Base-by-base conservation (phyloP, 768 basidiomycete genomes). In the Lyophyllum atratum region DNA sequence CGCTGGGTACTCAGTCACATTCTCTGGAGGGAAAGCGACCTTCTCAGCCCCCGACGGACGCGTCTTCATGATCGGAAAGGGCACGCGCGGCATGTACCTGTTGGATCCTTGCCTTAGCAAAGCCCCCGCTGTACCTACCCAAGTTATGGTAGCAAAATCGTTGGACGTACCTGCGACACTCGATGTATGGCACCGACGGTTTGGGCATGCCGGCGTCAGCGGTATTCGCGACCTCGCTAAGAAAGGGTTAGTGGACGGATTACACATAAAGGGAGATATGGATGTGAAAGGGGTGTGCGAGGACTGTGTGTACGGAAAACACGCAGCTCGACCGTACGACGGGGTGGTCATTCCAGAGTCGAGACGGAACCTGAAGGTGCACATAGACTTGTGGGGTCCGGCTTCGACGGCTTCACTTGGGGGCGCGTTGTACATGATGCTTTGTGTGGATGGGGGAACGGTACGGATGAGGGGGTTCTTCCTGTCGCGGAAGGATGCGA, bases 291-390 rank as follows among this genome's bases (percentile, higher is more conserved):
- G 64, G 0, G 6, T 49, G 19, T 72, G 70, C 45, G 59, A 70
- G n/a, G 64, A 66, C 44, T 72, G 72, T 52, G 62, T 71, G 0
- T 64, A 63, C 24, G 62, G 66, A 17, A 66, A 69, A 47, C 65
- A 69, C 8, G 54, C 55, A 0, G 14, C 21, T 0, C 37, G 60
- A 7, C 72, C 67, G n/a, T 72, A 64, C 33, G 64, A 72, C 33
- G 62, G 60, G 6, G 57, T 33, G 4, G 59, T 66, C 0, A 29
- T 15, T 0, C 64, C 58, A 11, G 68, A 70, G 53, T 58, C 28
- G 0, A 59, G 64, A 10, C 40, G 60, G 0, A 40, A 43, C 21
- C 33, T 43, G 10, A 17, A 28, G 2, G 40, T 45, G 5, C 55
- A 56, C 21, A 44, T 65, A 8, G 66, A 73, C 47, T 25, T 73